These are phyloP conservation scores for Rosa rugosa DNA, from an alignment of 306 rosid genomes.

Conservation along the genomic window DNA sequence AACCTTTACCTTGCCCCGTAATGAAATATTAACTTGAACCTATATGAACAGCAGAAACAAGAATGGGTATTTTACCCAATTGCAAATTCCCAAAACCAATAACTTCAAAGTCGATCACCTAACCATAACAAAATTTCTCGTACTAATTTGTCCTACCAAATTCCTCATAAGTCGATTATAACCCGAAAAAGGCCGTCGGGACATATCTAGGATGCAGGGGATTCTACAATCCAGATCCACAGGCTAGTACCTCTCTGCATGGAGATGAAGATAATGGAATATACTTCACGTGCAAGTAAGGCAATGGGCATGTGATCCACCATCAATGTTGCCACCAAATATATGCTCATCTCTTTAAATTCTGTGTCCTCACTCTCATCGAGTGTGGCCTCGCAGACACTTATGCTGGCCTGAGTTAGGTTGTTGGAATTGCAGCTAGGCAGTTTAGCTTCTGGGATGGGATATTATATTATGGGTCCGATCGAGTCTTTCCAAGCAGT, in stretches of 20 bases:
- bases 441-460: background rate
- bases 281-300: background rate
- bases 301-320: background rate
- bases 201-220: background rate
- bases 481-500: conserved; percentile 6
- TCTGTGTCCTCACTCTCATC: background rate
- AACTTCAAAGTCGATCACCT: too few relatives aligned
- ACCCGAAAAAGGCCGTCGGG: too few relatives aligned
- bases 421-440: background rate
- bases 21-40: conserved; percentile 25
- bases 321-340: conserved; percentile 5
- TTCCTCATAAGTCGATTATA: too few relatives aligned
- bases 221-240: background rate
- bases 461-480: background rate
- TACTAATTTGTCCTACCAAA: too few relatives aligned
- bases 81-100: background rate
- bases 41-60: background rate
- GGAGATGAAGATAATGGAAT: background rate
- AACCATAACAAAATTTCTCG: too few relatives aligned
- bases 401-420: background rate
- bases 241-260: background rate
- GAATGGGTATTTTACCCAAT: background rate
- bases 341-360: background rate
- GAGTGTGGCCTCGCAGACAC: background rate
- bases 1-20: conserved; percentile 70